These are phyloP conservation scores for Talaromyces sp. DNA, from an alignment of 2,329 filamentous ascomycete species.

Conservation along the genomic window DNA sequence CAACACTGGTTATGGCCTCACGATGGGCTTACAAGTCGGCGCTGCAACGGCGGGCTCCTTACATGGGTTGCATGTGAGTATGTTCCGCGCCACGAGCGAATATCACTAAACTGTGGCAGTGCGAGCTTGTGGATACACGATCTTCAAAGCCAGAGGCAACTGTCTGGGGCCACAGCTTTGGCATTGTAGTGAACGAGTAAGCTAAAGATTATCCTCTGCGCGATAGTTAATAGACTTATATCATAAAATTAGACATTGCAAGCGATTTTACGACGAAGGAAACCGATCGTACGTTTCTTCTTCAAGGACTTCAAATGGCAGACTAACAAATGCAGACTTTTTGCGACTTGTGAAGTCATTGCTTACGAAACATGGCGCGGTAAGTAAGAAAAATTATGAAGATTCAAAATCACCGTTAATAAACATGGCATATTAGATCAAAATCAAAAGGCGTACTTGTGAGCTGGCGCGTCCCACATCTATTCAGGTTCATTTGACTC, in stretches of 20 bases:
- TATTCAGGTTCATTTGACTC: background rate
- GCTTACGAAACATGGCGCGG: constrained; percentile 35
- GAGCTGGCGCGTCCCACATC: background rate
- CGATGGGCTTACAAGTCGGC: constrained; percentile 38
- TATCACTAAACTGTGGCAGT: constrained; percentile 10
- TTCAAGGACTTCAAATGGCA: background rate
- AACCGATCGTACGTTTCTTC: constrained; percentile 21
- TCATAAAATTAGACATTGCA: constrained; percentile 18
- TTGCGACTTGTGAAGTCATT: constrained; percentile 41
- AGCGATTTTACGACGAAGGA: constrained; percentile 36
- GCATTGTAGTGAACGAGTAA: constrained; percentile 37
- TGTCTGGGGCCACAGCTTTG: constrained; percentile 39
- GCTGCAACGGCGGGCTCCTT: constrained; percentile 36
- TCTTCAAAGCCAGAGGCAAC: constrained; percentile 37
- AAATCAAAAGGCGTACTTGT: constrained; percentile 36
- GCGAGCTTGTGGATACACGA: constrained; percentile 38
- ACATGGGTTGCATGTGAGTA: constrained; percentile 32
- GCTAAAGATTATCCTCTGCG: background rate
- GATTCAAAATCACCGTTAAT: background rate
- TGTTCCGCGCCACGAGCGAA: background rate
- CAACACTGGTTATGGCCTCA: constrained; percentile 34
- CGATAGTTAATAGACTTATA: background rate
- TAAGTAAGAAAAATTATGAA: background rate
- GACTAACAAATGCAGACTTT: constrained; percentile 19
- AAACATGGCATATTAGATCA: constrained; percentile 19